A percentile compares a stretch with the other conserved stretches of the same genome.
Conservation (phyloP, 2,329 filamentous ascomycete species). For the Mollisiaceae sp. region DNA sequence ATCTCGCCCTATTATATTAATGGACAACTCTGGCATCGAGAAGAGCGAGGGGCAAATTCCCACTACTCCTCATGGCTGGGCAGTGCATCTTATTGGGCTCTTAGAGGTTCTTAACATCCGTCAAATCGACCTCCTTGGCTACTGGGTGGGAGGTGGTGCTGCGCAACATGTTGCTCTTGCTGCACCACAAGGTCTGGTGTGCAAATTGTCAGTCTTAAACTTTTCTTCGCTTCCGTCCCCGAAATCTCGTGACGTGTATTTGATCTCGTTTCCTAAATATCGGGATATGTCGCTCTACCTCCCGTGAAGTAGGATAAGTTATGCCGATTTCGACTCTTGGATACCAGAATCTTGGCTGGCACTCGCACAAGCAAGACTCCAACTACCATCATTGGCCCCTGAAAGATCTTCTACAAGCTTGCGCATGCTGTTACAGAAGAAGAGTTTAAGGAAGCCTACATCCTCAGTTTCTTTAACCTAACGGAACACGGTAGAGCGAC, state of each 20-base stretch:
- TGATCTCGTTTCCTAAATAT: no score
- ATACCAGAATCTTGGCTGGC: constrained; percentile 39
- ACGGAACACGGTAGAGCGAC: constrained; percentile 43
- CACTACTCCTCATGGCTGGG: constrained; percentile 40
- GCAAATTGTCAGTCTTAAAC: constrained; percentile 28
- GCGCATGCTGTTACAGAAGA: constrained; percentile 42
- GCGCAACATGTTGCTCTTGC: constrained; percentile 43
- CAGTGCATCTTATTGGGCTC: constrained; percentile 40
- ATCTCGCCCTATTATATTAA: constrained; percentile 42
- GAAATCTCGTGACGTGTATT: no score
- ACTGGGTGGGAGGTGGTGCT: constrained; percentile 45
- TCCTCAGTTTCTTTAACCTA: constrained; percentile 44
- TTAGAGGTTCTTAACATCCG: constrained; percentile 38
- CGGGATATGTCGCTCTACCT: no score
- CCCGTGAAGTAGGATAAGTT: no score
- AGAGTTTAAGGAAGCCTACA: constrained; percentile 45
- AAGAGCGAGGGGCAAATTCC: constrained; percentile 42
- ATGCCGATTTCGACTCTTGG: no score
- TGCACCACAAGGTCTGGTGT: constrained; percentile 35
- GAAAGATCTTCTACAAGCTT: constrained; percentile 41
- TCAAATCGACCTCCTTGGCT: constrained; percentile 45
- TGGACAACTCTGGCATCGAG: constrained; percentile 46
- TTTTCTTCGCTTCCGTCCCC: no score
- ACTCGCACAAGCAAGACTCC: constrained; percentile 32
- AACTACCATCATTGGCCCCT: constrained; percentile 38